phyloP scores from a whole-genome alignment of 2,329 filamentous ascomycete species.

The Daldinia sp. region DNA sequence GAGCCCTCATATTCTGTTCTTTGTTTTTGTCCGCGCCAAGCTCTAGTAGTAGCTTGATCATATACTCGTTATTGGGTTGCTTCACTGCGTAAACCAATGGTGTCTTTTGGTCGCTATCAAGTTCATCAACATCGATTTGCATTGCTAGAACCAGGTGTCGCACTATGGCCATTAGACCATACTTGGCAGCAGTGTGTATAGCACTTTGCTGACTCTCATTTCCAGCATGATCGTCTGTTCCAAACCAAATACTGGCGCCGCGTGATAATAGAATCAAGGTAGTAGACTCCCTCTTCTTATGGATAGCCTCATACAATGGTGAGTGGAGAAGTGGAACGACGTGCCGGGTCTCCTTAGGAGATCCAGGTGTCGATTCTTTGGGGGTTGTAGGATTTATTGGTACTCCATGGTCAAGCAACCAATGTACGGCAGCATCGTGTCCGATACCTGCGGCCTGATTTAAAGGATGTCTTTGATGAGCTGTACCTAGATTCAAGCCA shows the following conservation, averaged over 20 bases:
- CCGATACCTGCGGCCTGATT: not conserved
- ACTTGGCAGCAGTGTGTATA: constrained; percentile 9
- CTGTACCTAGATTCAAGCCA: not conserved
- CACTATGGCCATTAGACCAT: not conserved
- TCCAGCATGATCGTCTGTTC: not conserved
- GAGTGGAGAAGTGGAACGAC: not conserved
- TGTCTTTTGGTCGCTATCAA: not conserved
- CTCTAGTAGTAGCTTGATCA: constrained; percentile 4
- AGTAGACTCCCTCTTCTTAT: not conserved
- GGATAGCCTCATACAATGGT: constrained; percentile 11
- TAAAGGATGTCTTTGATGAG: not conserved
- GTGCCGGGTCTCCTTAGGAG: not conserved
- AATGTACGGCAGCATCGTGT: not conserved
- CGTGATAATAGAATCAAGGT: constrained; percentile 14
- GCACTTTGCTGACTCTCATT: not conserved
- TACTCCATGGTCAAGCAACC: constrained; percentile 26
- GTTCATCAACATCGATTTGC: constrained; percentile 7
- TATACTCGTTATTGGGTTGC: not conserved
- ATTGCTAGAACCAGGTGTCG: constrained; percentile 9
- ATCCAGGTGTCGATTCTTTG: not conserved
- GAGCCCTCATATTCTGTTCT: not conserved
- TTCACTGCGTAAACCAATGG: constrained; percentile 11
- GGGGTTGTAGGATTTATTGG: constrained; percentile 2
- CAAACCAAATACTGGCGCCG: constrained; percentile 10
- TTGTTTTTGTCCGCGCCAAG: constrained; percentile 21